Percentiles rank a stretch among this genome's conserved stretches.
Evolutionary conservation across 805 yeast species (phyloP).

Genomic region (Candida jianshihensis): DNA sequence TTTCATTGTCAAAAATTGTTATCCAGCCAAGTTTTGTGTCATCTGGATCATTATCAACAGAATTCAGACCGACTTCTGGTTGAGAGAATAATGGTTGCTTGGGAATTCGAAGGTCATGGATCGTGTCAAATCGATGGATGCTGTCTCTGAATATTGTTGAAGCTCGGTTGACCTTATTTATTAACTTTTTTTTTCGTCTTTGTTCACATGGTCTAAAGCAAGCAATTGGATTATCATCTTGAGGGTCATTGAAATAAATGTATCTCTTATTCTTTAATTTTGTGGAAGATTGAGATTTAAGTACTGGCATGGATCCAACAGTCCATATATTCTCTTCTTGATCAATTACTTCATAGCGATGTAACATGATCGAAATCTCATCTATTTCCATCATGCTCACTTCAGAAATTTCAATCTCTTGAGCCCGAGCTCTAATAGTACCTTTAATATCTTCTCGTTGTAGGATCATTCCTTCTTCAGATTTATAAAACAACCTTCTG

Average conservation of each 20-base stretch:
- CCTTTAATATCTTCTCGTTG: too few relatives aligned
- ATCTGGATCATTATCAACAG: conserved; percentile 56
- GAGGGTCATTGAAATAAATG: conserved; percentile 22
- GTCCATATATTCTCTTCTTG: conserved; percentile 26
- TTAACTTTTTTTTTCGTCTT: conserved; percentile 32
- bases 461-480: conserved; percentile 9
- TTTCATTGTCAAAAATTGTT: conserved; percentile 45
- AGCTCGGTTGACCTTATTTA: conserved; percentile 27
- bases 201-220: conserved; percentile 25
- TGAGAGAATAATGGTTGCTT: too few relatives aligned
- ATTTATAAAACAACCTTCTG: conserved; percentile 4
- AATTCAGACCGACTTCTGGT: conserved; percentile 26
- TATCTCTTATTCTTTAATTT: conserved; percentile 22
- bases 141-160: conserved; percentile 1
- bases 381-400: conserved; percentile 1
- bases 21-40: conserved; percentile 60
- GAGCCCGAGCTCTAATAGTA: too few relatives aligned
- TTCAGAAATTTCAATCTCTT: conserved; percentile 5
- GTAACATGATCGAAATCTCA: conserved; percentile 8
- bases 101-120: too few relatives aligned
- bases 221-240: conserved; percentile 28
- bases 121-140: too few relatives aligned
- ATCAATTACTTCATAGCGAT: conserved; percentile 26
- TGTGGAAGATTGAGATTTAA: conserved; percentile 17
- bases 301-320: conserved; percentile 41